Evolutionary conservation across 257 asterid genomes (phyloP).

Genomic region (Salvia rosmarinus): DNA sequence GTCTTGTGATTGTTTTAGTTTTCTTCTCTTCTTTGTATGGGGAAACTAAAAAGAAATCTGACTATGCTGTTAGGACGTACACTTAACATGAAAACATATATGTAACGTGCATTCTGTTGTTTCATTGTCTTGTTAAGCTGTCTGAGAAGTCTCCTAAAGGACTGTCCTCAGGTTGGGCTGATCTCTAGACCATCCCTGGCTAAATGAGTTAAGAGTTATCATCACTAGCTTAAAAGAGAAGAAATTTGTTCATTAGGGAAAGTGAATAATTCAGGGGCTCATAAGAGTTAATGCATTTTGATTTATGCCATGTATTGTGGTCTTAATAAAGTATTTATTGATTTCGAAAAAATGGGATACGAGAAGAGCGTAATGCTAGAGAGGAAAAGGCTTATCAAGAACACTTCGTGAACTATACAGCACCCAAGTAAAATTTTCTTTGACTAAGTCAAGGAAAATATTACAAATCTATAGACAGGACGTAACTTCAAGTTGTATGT

Average conservation of each 20-base stretch:
- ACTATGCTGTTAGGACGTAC: neutral
- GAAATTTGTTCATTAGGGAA: neutral
- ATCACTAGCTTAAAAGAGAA: neutral
- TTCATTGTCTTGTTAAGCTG: neutral
- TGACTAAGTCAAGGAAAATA: neutral
- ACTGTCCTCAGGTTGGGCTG: neutral
- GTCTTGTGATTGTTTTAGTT: neutral
- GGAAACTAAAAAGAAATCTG: neutral
- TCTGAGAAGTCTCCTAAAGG: neutral
- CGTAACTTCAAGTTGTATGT: neutral
- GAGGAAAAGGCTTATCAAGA: neutral
- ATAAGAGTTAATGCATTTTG: neutral
- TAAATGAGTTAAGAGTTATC: neutral
- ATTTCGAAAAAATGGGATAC: neutral
- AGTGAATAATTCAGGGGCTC: neutral
- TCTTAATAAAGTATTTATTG: neutral
- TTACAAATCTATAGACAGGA: neutral
- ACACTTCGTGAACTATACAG: neutral
- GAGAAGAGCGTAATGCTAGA: neutral
- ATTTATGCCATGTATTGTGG: neutral
- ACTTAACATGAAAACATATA: neutral
- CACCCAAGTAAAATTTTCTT: neutral
- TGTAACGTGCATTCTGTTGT: neutral
- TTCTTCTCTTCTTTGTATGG: neutral
- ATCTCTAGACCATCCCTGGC: conserved; percentile 1